Evolutionary conservation across 441 rosid species (phyloP).

Genomic region (Mallotus japonicus): DNA sequence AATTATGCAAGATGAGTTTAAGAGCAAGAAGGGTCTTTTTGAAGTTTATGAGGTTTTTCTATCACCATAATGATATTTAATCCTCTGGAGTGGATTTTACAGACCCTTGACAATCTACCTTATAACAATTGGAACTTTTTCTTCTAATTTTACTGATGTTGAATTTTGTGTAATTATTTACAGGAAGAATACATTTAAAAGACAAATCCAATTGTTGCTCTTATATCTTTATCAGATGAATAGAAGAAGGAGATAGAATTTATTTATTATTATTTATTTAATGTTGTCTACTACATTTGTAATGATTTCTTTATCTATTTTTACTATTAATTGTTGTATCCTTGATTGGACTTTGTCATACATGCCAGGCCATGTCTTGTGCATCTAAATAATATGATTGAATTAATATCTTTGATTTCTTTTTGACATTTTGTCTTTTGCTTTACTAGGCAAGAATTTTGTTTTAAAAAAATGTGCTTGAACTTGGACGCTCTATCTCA

Average conservation of each 20-base stretch:
- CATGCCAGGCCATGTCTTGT: not conserved
- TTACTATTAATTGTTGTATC: not conserved
- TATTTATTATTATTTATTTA: not conserved
- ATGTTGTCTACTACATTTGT: not conserved
- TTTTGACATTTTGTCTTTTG: not conserved
- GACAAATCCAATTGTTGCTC: slow-evolving; percentile 57
- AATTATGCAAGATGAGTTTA: slow-evolving; percentile 73
- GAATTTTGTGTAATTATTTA: slow-evolving; percentile 23
- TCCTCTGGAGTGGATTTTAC: not conserved
- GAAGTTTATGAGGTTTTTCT: slow-evolving; percentile 88
- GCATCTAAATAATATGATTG: not conserved
- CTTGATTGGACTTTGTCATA: not conserved
- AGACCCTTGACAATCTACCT: too few species aligned
- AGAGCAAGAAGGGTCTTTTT: slow-evolving; percentile 90
- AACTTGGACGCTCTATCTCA: slow-evolving; percentile 96
- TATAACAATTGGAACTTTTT: not conserved
- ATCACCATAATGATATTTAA: not conserved
- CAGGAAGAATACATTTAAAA: slow-evolving; percentile 80
- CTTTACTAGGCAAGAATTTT: slow-evolving; percentile 58
- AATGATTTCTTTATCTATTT: not conserved
- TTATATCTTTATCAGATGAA: slow-evolving; percentile 73
- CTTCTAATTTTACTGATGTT: slow-evolving; percentile 8
- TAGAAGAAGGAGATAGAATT: slow-evolving; percentile 67
- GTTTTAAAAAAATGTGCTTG: slow-evolving; percentile 72
- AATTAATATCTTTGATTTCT: not conserved